Evolutionary conservation across 345 rosid species (phyloP).

Genomic region (Rhodamnia rubescens): DNA sequence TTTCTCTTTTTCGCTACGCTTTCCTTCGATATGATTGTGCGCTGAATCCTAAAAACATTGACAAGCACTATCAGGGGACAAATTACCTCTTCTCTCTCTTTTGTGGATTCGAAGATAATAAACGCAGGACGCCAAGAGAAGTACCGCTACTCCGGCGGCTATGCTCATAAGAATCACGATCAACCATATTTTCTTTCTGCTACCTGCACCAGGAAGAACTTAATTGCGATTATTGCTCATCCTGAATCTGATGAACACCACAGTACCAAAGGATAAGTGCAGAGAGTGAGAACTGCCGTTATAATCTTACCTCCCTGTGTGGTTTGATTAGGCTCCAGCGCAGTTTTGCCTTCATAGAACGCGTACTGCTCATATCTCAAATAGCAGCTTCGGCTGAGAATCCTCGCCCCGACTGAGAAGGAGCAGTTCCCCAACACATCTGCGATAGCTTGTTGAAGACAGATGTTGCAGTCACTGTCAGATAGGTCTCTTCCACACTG

Average conservation of each 20-base stretch:
- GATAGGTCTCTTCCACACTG: constrained; percentile 27
- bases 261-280: neutral
- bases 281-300: neutral
- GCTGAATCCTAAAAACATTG: neutral
- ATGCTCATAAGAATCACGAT: constrained; percentile 1
- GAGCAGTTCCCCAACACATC: constrained; percentile 10
- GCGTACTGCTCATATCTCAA: constrained; percentile 31
- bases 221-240: neutral
- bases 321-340: neutral
- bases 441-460: constrained; percentile 17
- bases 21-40: too few relatives aligned
- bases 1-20: too few relatives aligned
- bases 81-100: neutral
- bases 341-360: constrained; percentile 13
- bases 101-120: neutral
- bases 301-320: constrained; percentile 7
- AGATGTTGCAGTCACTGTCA: constrained; percentile 10
- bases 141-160: constrained; percentile 1
- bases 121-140: neutral
- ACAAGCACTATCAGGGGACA: neutral
- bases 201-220: constrained; percentile 1
- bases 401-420: constrained; percentile 17
- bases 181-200: neutral
- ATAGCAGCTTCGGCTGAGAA: constrained; percentile 31
- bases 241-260: neutral